Evolutionary conservation across 1,284 basidiomycete genomes (phyloP), one percentile per base, ranked within the genome.

Genomic region (Calocybe gambosa): DNA sequence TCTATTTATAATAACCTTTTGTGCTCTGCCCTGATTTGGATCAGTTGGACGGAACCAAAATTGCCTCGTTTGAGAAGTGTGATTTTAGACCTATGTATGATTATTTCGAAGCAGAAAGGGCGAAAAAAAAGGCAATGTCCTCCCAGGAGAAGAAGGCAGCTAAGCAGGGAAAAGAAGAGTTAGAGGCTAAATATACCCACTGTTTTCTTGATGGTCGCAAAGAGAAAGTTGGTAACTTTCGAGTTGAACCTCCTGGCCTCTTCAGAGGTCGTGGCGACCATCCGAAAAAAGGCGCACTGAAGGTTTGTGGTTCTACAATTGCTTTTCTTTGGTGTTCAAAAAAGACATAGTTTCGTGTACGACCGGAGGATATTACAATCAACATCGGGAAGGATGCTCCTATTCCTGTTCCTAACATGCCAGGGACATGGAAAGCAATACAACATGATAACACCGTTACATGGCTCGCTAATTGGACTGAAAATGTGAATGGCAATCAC

Each of bases 231-330:
- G 96, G 96, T 46, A 99, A 99, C 71, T 98, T 99, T 74, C 82
- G 93, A 55, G 85, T 98, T 42, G 96, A 99, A 75, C 96, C 96
- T 61, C 96, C 96, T 15, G 93, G 93, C 35, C 73, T 99, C 36
- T 99, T 99, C 72, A 78, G 95, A 66, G 96, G 96, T 50, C 93
- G 96, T 55, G 96, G 96, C 49, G 93, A 97, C 58, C 96, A 99
- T 67, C 96, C 96, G 1, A 94, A 90, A 75, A 98, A 97, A 65
- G 96, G 96, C 19, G 86, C 85, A 43, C 75, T 98, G 51, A 99
- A 99, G 78, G 91, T 93, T 58, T 57, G 66, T 59, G 43, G 35
- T 16, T 40, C 8, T 9, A 19, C 31, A 13, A 43, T 34, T 34
- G 12, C 5, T 15, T 16, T 8, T 12, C 38, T 13, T 6, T 33